phyloP scores from a whole-genome alignment of 768 basidiomycete genomes.

The Clitopilus hobsonii region DNA sequence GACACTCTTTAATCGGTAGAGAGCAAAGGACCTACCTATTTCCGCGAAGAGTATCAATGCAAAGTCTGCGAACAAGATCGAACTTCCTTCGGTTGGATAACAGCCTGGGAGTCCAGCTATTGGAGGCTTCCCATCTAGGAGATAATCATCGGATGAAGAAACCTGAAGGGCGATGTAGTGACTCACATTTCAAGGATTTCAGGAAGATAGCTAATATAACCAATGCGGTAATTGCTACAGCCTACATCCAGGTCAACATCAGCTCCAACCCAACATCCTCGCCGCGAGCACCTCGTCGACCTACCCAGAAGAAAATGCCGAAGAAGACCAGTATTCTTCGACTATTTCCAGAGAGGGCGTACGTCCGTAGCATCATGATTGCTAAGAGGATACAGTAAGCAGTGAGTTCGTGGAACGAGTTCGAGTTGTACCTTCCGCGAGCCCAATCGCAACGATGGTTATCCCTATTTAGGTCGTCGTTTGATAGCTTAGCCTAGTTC shows the following conservation, averaged over 20 bases:
- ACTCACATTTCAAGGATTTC: too few species aligned
- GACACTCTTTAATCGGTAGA: neutral
- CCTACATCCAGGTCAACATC: neutral
- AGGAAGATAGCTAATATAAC: too few species aligned
- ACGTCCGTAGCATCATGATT: slow-evolving; percentile 9
- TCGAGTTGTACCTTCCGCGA: slow-evolving; percentile 6
- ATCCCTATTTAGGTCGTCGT: neutral
- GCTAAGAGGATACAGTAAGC: neutral
- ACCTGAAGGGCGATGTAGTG: too few species aligned
- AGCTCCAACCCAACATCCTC: neutral
- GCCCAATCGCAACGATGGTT: neutral
- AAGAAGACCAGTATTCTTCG: slow-evolving; percentile 2
- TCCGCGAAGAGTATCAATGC: neutral
- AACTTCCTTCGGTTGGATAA: neutral
- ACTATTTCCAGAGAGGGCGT: slow-evolving; percentile 9
- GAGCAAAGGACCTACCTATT: neutral
- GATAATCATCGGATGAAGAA: neutral
- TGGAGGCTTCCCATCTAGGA: neutral
- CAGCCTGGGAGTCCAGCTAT: neutral
- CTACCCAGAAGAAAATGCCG: neutral
- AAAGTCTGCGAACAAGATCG: neutral
- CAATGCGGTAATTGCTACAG: neutral
- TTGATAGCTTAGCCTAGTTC: too few species aligned
- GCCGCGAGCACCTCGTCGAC: neutral
- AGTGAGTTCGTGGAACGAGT: neutral